Conservation (phyloP, 2,329 filamentous ascomycete species). For the Raffaelea deltoideospora region DNA sequence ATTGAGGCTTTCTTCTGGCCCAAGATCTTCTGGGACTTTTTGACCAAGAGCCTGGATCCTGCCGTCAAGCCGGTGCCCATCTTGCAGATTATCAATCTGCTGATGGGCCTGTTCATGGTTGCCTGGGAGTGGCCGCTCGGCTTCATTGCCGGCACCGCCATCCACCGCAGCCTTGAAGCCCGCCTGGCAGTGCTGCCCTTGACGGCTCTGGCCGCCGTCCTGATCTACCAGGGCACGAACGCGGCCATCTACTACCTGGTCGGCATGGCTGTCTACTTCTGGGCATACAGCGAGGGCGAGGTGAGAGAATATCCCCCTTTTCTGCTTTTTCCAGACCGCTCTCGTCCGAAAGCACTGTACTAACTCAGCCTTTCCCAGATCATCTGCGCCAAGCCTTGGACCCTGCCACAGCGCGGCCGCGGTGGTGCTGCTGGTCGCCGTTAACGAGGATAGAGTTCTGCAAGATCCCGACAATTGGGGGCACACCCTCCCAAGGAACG, state of each 20-base stretch:
- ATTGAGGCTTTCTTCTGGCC: constrained; percentile 94
- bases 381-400: constrained; percentile 56
- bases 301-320: constrained; percentile 33
- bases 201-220: constrained; percentile 53
- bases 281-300: constrained; percentile 96
- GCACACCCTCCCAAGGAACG: no score
- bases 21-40: constrained; percentile 96
- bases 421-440: constrained; percentile 6
- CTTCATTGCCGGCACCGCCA: constrained; percentile 56
- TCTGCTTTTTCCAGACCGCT: background rate
- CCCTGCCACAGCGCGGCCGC: constrained; percentile 41
- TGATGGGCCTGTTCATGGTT: constrained; percentile 64
- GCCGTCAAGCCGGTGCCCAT: constrained; percentile 79
- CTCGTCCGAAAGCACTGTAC: constrained; percentile 2
- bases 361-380: constrained; percentile 33
- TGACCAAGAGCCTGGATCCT: constrained; percentile 76
- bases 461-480: no score
- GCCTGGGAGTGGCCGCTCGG: constrained; percentile 84
- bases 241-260: constrained; percentile 83
- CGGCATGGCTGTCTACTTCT: constrained; percentile 79
- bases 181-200: constrained; percentile 73
- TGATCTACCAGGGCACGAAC: constrained; percentile 89
- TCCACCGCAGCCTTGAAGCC: constrained; percentile 81
- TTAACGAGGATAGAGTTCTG: no score
- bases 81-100: constrained; percentile 77